Percentiles rank a stretch among this genome's conserved stretches.
phyloP scores from a whole-genome alignment of 345 rosid species.

The Ceriops decandra region DNA sequence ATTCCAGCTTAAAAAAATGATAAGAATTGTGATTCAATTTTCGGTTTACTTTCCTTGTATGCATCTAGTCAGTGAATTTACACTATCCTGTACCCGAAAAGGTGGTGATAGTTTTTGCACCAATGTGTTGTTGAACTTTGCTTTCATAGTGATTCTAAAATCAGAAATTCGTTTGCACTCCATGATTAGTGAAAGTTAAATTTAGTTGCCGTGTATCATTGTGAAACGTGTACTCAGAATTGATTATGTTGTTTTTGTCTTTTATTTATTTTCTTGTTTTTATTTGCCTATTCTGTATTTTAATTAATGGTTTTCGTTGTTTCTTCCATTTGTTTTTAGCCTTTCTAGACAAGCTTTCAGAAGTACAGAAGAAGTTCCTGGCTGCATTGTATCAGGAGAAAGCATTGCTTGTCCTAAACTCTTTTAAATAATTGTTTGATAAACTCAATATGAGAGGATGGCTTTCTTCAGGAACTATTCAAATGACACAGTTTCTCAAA shows the following conservation, averaged over 20 bases:
- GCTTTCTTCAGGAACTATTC: slow-evolving; percentile 77
- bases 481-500: slow-evolving; percentile 50
- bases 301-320: background rate
- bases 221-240: too few species aligned
- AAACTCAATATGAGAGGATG: slow-evolving; percentile 66
- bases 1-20: background rate
- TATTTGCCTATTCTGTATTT: background rate
- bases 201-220: too few species aligned
- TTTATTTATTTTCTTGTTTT: slow-evolving; percentile 1
- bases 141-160: too few species aligned
- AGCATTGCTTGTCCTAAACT: background rate
- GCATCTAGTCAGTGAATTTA: background rate
- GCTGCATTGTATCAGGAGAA: slow-evolving; percentile 10
- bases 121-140: background rate
- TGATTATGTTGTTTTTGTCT: background rate
- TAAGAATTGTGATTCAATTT: background rate
- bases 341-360: slow-evolving; percentile 13
- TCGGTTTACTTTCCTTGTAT: background rate
- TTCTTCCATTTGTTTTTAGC: slow-evolving; percentile 20
- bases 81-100: background rate
- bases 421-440: slow-evolving; percentile 5
- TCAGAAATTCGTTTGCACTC: too few species aligned
- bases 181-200: too few species aligned
- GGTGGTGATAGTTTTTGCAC: background rate
- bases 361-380: slow-evolving; percentile 5